phyloP scores from a whole-genome alignment of 2,329 filamentous ascomycete species.

The Drechslerella coelobrocha region DNA sequence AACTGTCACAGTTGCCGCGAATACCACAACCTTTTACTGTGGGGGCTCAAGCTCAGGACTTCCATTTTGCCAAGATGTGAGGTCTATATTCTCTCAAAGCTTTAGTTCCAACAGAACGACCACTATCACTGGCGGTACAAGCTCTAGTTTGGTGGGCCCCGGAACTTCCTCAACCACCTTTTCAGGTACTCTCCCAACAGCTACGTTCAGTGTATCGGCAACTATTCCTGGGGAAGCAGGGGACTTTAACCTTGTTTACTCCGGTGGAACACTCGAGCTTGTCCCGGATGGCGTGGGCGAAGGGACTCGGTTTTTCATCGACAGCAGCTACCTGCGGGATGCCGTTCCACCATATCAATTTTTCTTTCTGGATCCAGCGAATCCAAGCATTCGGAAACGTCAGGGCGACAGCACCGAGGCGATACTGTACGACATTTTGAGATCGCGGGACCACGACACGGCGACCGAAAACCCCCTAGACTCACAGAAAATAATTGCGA shows the following conservation, averaged over 20 bases:
- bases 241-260: neutral
- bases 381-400: neutral
- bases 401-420: neutral
- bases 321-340: neutral
- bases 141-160: no score
- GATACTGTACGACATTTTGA: neutral
- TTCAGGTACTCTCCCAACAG: neutral
- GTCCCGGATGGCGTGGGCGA: neutral
- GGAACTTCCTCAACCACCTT: no score
- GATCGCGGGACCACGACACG: neutral
- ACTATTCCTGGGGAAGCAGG: neutral
- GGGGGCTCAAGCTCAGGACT: neutral
- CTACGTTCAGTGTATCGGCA: constrained; percentile 1
- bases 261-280: neutral
- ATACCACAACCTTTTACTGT: neutral
- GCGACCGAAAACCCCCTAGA: constrained; percentile 7
- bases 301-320: neutral
- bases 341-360: constrained; percentile 1
- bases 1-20: constrained; percentile 1
- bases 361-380: neutral
- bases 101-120: no score
- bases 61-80: neutral
- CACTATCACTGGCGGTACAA: no score
- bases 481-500: neutral
- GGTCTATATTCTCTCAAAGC: neutral